Percentiles rank a stretch among this genome's conserved stretches.
These are phyloP conservation scores for Botrytis porri DNA, from an alignment of 2,329 filamentous ascomycete species.

Conservation along the genomic window DNA sequence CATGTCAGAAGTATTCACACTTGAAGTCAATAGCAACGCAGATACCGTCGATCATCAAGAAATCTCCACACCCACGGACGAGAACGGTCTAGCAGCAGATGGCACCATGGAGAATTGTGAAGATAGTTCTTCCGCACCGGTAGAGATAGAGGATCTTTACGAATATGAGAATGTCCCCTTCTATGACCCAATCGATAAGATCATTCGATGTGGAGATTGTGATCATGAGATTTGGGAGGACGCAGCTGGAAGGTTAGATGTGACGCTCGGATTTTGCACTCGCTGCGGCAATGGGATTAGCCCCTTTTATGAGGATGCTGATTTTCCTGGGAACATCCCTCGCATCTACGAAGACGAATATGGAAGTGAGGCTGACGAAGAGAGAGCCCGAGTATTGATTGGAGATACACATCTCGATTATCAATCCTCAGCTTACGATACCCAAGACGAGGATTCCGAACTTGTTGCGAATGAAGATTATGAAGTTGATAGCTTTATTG, in stretches of 20 bases:
- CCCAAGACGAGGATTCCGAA: constrained; percentile 27
- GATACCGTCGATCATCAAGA: neutral
- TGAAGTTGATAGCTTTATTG: constrained; percentile 32
- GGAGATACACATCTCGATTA: constrained; percentile 29
- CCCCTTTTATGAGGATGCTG: constrained; percentile 26
- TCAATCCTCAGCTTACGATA: constrained; percentile 34
- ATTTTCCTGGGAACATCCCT: constrained; percentile 9
- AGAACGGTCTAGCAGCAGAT: neutral
- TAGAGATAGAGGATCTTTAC: neutral
- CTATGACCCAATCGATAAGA: neutral
- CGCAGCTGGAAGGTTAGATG: neutral
- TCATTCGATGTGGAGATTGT: constrained; percentile 30
- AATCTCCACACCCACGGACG: neutral
- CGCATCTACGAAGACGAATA: constrained; percentile 17
- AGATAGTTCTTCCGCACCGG: neutral
- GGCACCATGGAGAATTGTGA: neutral
- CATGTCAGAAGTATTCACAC: neutral
- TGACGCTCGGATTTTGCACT: constrained; percentile 25
- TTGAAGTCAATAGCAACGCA: neutral
- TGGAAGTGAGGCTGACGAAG: constrained; percentile 17
- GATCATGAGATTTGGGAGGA: constrained; percentile 30
- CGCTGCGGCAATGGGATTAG: constrained; percentile 18
- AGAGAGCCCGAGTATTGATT: constrained; percentile 13
- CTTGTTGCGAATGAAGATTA: constrained; percentile 28
- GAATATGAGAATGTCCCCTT: constrained; percentile 17